Evolutionary conservation across 2,329 filamentous ascomycete genomes (phyloP).

Genomic region (Alternaria alternata): DNA sequence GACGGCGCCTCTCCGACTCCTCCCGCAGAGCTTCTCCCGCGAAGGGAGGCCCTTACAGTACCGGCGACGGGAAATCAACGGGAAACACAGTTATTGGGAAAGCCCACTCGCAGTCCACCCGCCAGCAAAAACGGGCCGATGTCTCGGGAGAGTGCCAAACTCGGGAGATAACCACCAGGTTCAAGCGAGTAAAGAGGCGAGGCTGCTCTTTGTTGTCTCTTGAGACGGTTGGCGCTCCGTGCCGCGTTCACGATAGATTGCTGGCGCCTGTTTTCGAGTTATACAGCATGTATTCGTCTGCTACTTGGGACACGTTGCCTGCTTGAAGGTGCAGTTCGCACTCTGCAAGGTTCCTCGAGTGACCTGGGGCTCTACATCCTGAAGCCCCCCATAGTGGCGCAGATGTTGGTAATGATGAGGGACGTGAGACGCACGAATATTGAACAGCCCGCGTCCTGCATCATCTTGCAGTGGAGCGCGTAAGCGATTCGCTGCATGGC

Average conservation of each 20-base stretch:
- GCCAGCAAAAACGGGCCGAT: constrained; percentile 23
- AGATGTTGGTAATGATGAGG: constrained; percentile 26
- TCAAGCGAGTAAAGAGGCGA: constrained; percentile 22
- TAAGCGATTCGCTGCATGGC: constrained; percentile 14
- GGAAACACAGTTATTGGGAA: constrained; percentile 10
- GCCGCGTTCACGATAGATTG: constrained; percentile 37
- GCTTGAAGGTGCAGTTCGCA: constrained; percentile 16
- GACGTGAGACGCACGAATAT: constrained; percentile 12
- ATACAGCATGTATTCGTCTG: constrained; percentile 28
- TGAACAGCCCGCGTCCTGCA: constrained; percentile 26
- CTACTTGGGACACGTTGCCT: constrained; percentile 21
- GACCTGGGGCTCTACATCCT: constrained; percentile 22
- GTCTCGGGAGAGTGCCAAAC: constrained; percentile 18
- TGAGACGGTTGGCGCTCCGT: constrained; percentile 17
- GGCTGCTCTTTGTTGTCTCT: constrained; percentile 14
- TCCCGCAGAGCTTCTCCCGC: constrained; percentile 19
- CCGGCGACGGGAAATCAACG: constrained; percentile 6
- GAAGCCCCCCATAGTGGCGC: constrained; percentile 34
- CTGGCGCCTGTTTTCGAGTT: constrained; percentile 20
- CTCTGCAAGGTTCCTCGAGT: constrained; percentile 16
- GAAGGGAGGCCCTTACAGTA: constrained; percentile 16
- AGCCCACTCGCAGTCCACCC: constrained; percentile 10
- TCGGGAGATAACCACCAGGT: constrained; percentile 31
- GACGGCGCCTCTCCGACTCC: constrained; percentile 14
- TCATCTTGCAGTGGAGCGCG: constrained; percentile 32